Evolutionary conservation across 2,329 filamentous ascomycete species (phyloP), one percentile per base, ranked within the genome.

Genomic region (Berkeleyomyces basicola): DNA sequence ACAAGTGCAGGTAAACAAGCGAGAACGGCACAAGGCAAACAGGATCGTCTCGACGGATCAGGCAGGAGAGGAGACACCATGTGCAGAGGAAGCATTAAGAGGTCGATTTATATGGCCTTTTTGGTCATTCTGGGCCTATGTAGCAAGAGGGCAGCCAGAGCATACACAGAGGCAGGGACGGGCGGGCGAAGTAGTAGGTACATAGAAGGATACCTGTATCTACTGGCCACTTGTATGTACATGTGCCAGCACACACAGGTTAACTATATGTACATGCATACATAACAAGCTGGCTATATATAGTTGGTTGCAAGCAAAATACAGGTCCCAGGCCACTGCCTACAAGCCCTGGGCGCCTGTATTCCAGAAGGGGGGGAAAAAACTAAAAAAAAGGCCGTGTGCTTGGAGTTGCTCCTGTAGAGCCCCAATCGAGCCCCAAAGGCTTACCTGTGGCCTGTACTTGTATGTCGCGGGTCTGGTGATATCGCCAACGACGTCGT

Each of bases 401-500:
- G 2, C 23, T 1, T 23, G 23, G 23, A 23, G 2, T 23, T 23
- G 23, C 23, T 23, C 23, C 23, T 1, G 23, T 23, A 23, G 23
- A 23, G 23, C 23, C 23, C 23, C 23, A 23, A 23, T 23, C 23
- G 23, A 23, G 23, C 40, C 57, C 23, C 46, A 43, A 33, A 59
- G 51, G 51, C 51, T 47, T 43, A 55, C 43, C 58, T 46, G 31
- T 58, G 47, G 37, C 49, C 42, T 44, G 31, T 57, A 10, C 37
- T 46, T 55, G 42, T 51, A 39, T n/a, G 39, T 59, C 46, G 44
- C 36, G 44, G 49, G 47, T 63, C 62, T 63, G 31, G 37, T 61
- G 62, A 63, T 63, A 58, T 61, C 42, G 39, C 61, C 59, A 58
- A 65, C 51, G 49, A 61, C 61, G 58, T 63, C 61, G 61, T 63